Evolutionary conservation across 768 basidiomycete species (phyloP), one percentile per base, ranked within the genome.

Genomic region (Exidia glandulosa): DNA sequence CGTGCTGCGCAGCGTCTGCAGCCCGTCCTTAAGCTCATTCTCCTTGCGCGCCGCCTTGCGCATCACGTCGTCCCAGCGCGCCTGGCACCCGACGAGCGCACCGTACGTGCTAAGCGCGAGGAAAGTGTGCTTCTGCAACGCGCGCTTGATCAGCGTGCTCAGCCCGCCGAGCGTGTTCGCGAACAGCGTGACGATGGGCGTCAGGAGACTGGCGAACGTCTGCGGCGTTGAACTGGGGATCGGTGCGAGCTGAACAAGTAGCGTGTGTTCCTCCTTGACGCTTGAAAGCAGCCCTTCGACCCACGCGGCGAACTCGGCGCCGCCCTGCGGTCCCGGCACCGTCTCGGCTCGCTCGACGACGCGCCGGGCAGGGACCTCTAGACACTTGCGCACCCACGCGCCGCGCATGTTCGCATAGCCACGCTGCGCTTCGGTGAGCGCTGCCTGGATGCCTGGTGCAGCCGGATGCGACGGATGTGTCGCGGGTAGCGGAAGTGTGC

Each of bases 401-500:
- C 89, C 88, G 30, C 90, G 80, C 88, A 92, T 92, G 64, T 91
- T 89, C 0, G 88, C 90, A 62, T 88, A 91, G 1, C 90, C 90
- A 59, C 79, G 78, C 70, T 90, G 88, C 5, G 88, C 88, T 23
- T 92, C 90, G 66, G 78, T 82, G 7, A 93, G 70, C 2, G 86
- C 84, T 2, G 78, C 66, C 25, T 83, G 73, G 48, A 91, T 90
- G 2, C 75, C 74, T 3, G 76, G 77, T 0, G 88, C 81, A 7
- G 87, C 87, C 0, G 87, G 88, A 67, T 92, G 89, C 0, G 89
- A 88, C 1, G 90, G 90, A 64, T 92, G 88, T 0, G 90, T 90
- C 0, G 85, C 75, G 0, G 90, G 90, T 0, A 89, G 68, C 0
- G 90, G 90, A 5, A 92, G 76, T 0, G 82, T 81, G 12, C 88